Evolutionary conservation across 1,139 yeast species (phyloP).

Genomic region (Taiozyma sp.): DNA sequence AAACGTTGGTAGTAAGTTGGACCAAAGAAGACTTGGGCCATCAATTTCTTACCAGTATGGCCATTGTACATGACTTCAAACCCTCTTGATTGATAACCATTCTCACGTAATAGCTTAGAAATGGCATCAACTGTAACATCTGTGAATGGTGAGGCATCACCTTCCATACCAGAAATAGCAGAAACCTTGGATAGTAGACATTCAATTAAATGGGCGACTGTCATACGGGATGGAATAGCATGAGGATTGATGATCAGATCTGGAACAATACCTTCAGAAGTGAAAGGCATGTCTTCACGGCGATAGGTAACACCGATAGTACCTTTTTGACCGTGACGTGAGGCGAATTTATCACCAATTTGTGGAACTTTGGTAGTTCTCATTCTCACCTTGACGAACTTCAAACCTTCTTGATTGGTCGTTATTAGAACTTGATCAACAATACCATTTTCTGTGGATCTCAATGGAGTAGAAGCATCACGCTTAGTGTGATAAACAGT

Average conservation of each 20-base stretch:
- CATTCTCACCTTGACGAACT: constrained; percentile 96
- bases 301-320: constrained; percentile 98
- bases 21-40: constrained; percentile 98
- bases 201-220: constrained; percentile 98
- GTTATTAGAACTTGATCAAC: constrained; percentile 96
- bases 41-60: constrained; percentile 94
- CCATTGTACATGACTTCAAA: constrained; percentile 98
- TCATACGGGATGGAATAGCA: constrained; percentile 99
- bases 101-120: constrained; percentile 84
- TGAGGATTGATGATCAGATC: constrained; percentile 97
- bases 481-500: constrained; percentile 97
- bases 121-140: constrained; percentile 97
- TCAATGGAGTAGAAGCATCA: constrained; percentile 95
- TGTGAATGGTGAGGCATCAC: constrained; percentile 98
- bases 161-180: constrained; percentile 90
- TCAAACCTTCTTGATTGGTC: constrained; percentile 96
- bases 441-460: constrained; percentile 97
- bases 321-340: constrained; percentile 99
- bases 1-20: constrained; percentile 98
- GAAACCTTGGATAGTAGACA: constrained; percentile 95
- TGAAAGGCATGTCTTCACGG: constrained; percentile 98
- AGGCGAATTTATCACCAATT: constrained; percentile 98
- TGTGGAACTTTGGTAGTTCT: constrained; percentile 98
- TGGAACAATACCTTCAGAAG: constrained; percentile 95
- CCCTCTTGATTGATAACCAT: constrained; percentile 97